These are phyloP conservation scores for Fusarium sp. DNA, from an alignment of 2,329 filamentous ascomycete species.

Conservation along the genomic window DNA sequence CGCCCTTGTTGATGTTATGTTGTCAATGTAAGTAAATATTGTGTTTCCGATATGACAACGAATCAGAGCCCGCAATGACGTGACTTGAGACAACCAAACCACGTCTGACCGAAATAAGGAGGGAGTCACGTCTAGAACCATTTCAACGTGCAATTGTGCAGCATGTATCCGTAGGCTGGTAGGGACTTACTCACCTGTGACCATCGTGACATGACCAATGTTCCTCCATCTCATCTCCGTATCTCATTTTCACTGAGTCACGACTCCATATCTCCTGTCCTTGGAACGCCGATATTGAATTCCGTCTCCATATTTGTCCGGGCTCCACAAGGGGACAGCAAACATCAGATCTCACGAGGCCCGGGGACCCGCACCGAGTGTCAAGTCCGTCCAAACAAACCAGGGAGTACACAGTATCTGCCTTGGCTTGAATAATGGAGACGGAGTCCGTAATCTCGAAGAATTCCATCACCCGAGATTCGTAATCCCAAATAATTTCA, in stretches of 20 bases:
- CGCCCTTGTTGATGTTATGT: constrained; percentile 14
- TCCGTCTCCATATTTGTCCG: constrained; percentile 13
- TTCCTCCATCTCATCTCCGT: constrained; percentile 17
- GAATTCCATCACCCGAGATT: constrained; percentile 25
- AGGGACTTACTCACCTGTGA: background rate
- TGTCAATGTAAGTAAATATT: constrained; percentile 25
- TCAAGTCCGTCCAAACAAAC: background rate
- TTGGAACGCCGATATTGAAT: constrained; percentile 12
- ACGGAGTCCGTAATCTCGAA: constrained; percentile 17
- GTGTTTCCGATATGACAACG: constrained; percentile 14
- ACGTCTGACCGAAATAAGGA: background rate
- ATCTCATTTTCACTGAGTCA: constrained; percentile 21
- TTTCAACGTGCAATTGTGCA: constrained; percentile 11
- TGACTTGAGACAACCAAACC: constrained; percentile 20
- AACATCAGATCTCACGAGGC: constrained; percentile 25
- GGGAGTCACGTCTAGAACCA: background rate
- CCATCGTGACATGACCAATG: background rate
- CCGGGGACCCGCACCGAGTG: constrained; percentile 18
- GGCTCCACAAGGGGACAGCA: constrained; percentile 22
- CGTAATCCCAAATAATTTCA: constrained; percentile 5
- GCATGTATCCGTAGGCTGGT: background rate
- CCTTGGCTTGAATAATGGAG: constrained; percentile 1
- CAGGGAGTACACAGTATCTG: constrained; percentile 9
- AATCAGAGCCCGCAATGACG: constrained; percentile 10
- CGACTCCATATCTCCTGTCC: constrained; percentile 6